These are phyloP conservation scores for Calonectria honghensis DNA, from an alignment of 2,329 filamentous ascomycete species.

Conservation along the genomic window DNA sequence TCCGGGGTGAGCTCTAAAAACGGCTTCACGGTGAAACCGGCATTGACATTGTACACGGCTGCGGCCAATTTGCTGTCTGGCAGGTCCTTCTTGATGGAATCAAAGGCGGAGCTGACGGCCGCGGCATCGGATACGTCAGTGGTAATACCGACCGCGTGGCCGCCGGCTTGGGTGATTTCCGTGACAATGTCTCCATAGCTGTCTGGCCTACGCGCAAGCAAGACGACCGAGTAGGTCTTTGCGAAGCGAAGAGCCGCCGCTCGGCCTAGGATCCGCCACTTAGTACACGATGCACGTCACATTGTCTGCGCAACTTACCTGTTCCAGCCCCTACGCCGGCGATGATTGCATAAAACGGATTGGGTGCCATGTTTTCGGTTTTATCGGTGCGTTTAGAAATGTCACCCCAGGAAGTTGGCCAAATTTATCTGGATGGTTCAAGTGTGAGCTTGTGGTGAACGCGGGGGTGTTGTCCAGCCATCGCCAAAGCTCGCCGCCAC, in stretches of 20 bases:
- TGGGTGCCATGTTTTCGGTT: conserved; percentile 40
- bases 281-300: neutral
- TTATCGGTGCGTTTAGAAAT: neutral
- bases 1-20: conserved; percentile 73
- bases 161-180: conserved; percentile 81
- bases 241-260: conserved; percentile 75
- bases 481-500: conserved; percentile 8
- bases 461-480: neutral
- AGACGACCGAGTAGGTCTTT: conserved; percentile 81
- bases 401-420: neutral
- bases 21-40: conserved; percentile 70
- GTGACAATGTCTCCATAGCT: conserved; percentile 80
- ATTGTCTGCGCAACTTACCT: conserved; percentile 54
- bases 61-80: conserved; percentile 74
- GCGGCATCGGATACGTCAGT: conserved; percentile 67
- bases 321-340: conserved; percentile 85
- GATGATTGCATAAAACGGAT: conserved; percentile 77
- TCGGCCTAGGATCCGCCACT: conserved; percentile 58
- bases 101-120: conserved; percentile 74
- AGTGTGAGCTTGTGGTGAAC: neutral
- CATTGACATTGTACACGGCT: conserved; percentile 82
- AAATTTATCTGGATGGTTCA: neutral
- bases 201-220: conserved; percentile 81
- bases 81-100: conserved; percentile 76
- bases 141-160: conserved; percentile 81